Evolutionary conservation across 768 basidiomycete species (phyloP), one percentile per base, ranked within the genome.

Genomic region (Boletus pseudopeckii): DNA sequence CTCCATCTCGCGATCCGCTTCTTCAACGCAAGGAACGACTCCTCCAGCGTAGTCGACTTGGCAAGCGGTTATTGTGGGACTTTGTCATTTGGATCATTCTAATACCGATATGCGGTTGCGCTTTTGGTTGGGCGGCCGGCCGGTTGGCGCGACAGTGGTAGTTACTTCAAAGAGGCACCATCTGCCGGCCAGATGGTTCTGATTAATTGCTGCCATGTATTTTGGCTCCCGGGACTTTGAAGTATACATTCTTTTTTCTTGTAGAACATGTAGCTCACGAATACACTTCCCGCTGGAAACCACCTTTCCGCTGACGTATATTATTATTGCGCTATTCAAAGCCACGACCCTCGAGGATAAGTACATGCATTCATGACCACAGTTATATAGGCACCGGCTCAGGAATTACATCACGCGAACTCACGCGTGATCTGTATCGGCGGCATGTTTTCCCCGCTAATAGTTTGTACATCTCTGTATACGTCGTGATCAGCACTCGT

Each of bases 1-100:
- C 56, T 37, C 62, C 75, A 38, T 69, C 75, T 14, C 70, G 75
- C 18, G 88, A 90, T 64, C 85, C 88, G 52, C 81, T 98, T 20
- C 73, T 98, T 32, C 83, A 89, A 61, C 79, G 89, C 56, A 98
- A 98, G 73, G 94, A 98, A 70, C 76, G 83, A 43, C 84, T 84
- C 39, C 72, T 98, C 54, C 94, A 97, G 71, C 81, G 81, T 50
- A 77, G 80, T 43, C 81, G 92, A 60, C 77, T 85, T 41, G 81
- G 82, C 37, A 82, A 82, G 59, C 78, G 94, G 30, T 72, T 96
- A 37, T 68, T 86, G 15, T 94, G 92, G 89, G 91, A 95, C 68
- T 64, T 90, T n/a, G 83, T 85, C 15, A 84, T 89, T 22, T 93
- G 90, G 84, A 57, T 84, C n/a, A 71, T 88, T 11, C 75, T 90